These are phyloP conservation scores for Vigna mungo DNA, from an alignment of 306 rosid genomes.

Conservation along the genomic window DNA sequence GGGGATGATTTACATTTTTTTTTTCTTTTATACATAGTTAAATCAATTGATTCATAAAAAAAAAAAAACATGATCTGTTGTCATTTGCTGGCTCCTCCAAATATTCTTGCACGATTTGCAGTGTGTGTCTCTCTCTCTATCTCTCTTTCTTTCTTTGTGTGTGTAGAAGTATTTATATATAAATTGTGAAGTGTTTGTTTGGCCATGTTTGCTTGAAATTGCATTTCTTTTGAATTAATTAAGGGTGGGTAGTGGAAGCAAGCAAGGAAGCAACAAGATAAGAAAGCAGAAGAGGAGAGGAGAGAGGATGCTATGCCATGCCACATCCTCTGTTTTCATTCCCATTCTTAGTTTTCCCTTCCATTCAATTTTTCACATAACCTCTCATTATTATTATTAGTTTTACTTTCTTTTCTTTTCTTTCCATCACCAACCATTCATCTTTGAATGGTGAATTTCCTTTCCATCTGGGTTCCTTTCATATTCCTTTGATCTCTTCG, in stretches of 20 bases:
- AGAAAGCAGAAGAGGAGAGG: constrained; percentile 43
- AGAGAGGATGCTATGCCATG: constrained; percentile 39
- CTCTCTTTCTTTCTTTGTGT: not conserved
- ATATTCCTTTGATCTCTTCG: constrained; percentile 40
- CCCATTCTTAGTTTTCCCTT: constrained; percentile 44
- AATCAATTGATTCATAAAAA: not conserved
- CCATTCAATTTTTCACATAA: constrained; percentile 55
- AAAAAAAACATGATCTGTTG: constrained; percentile 49
- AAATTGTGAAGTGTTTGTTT: constrained; percentile 51
- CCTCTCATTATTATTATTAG: constrained; percentile 54
- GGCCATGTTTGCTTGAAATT: constrained; percentile 60
- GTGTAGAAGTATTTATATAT: not conserved
- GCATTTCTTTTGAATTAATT: constrained; percentile 69
- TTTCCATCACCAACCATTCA: constrained; percentile 59
- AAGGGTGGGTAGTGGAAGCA: constrained; percentile 59
- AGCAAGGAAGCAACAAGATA: constrained; percentile 46
- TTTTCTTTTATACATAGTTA: too few species aligned
- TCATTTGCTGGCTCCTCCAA: constrained; percentile 71
- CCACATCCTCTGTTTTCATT: constrained; percentile 81
- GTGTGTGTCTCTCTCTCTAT: constrained; percentile 46
- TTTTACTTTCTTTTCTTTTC: constrained; percentile 22
- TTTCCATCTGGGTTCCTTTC: constrained; percentile 24
- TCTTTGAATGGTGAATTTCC: constrained; percentile 53
- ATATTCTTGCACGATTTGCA: constrained; percentile 83
- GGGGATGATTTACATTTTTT: not conserved